A percentile compares a stretch with the other conserved stretches of the same genome.
Conservation (phyloP, 2,329 filamentous ascomycete genomes). For the Huntiella abstrusa region DNA sequence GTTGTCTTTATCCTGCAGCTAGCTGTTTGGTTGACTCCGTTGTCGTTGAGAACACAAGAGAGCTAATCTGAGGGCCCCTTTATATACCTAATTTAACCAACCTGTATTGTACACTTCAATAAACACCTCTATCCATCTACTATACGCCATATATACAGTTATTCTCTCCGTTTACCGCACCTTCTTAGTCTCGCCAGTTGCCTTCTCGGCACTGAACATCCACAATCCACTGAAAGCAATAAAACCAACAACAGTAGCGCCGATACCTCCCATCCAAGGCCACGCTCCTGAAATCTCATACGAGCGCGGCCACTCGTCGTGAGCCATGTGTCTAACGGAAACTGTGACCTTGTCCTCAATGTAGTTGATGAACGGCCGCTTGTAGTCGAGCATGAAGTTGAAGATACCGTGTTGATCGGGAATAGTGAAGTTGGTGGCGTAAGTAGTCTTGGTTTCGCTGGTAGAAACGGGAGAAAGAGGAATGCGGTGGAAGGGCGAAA, state of each 20-base stretch:
- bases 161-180: constrained; percentile 20
- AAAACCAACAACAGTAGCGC: constrained; percentile 67
- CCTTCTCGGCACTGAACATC: constrained; percentile 48
- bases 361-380: constrained; percentile 75
- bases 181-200: constrained; percentile 25
- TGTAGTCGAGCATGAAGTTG: constrained; percentile 95
- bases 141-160: not conserved
- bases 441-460: constrained; percentile 52
- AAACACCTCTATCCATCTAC: not conserved
- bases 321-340: constrained; percentile 87
- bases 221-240: constrained; percentile 70
- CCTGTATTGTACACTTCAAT: constrained; percentile 7
- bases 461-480: constrained; percentile 39
- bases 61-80: constrained; percentile 35
- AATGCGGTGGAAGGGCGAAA: constrained; percentile 89
- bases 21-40: not conserved
- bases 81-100: not conserved
- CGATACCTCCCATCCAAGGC: constrained; percentile 86
- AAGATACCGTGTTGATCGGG: constrained; percentile 99
- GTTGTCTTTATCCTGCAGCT: not conserved
- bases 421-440: constrained; percentile 55
- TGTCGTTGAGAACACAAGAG: constrained; percentile 32
- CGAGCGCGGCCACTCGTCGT: constrained; percentile 88
- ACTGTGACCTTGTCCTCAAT: constrained; percentile 90
- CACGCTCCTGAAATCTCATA: constrained; percentile 79